A percentile compares a stretch with the other conserved stretches of the same genome.
Evolutionary conservation across 345 rosid species (phyloP).

Genomic region (Euphorbia lathyris): DNA sequence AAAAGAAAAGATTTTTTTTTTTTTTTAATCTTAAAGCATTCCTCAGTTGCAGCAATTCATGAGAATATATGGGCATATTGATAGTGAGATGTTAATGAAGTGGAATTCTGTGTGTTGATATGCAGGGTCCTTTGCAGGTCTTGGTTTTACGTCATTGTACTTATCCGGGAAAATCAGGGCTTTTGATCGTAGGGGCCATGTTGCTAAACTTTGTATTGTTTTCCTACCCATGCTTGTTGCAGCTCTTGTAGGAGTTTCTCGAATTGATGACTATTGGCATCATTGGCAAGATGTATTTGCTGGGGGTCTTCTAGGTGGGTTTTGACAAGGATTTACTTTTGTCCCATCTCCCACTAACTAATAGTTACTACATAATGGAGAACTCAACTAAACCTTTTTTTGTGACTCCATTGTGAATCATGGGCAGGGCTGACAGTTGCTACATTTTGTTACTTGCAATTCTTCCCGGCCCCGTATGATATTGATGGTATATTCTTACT

Average conservation of each 20-base stretch:
- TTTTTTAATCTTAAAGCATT: not conserved
- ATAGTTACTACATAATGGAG: no score
- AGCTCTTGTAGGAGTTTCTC: slow-evolving; percentile 74
- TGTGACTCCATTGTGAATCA: slow-evolving; percentile 11
- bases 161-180: slow-evolving; percentile 73
- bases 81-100: slow-evolving; percentile 4
- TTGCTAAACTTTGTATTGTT: slow-evolving; percentile 80
- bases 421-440: slow-evolving; percentile 53
- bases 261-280: slow-evolving; percentile 98
- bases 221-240: slow-evolving; percentile 72
- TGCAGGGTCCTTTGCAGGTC: slow-evolving; percentile 95
- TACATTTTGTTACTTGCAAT: slow-evolving; percentile 72
- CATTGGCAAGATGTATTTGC: slow-evolving; percentile 97
- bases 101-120: slow-evolving; percentile 26
- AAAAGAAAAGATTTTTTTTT: not conserved
- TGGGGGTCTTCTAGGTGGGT: slow-evolving; percentile 71
- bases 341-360: not conserved
- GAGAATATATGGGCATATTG: not conserved
- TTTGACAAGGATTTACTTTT: not conserved
- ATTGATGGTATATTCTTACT: slow-evolving; percentile 44
- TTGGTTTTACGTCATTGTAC: slow-evolving; percentile 68
- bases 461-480: slow-evolving; percentile 71
- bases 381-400: slow-evolving; percentile 4
- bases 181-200: slow-evolving; percentile 82
- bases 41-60: not conserved